phyloP scores from a whole-genome alignment of 2,329 filamentous ascomycete species.

The Aspergillus glaucus region DNA sequence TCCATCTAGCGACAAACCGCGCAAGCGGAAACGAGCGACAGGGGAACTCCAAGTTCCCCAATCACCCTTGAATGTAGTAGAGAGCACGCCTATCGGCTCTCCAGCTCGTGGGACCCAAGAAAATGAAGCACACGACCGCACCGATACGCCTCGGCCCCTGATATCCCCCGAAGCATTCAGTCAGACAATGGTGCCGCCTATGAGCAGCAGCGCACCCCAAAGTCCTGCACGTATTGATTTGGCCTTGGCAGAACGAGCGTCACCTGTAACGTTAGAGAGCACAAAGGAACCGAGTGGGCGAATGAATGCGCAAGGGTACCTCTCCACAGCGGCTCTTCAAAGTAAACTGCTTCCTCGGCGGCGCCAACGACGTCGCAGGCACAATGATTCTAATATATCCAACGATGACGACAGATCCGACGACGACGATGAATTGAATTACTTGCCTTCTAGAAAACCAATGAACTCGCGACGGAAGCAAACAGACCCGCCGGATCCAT shows the following conservation, averaged over 20 bases:
- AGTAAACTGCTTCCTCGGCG: conserved; percentile 30
- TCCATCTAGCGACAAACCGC: conserved; percentile 23
- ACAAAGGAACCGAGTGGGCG: background rate
- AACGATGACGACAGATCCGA: conserved; percentile 24
- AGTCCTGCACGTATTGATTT: conserved; percentile 14
- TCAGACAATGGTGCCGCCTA: conserved; percentile 33
- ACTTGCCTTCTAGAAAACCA: conserved; percentile 16
- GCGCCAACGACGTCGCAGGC: conserved; percentile 20
- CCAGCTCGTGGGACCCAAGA: conserved; percentile 3
- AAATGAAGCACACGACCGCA: conserved; percentile 2
- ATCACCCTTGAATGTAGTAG: conserved; percentile 15
- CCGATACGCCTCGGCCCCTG: conserved; percentile 7
- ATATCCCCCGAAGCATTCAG: conserved; percentile 21
- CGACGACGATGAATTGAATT: conserved; percentile 35
- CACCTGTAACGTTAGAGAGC: background rate
- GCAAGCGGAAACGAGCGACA: conserved; percentile 32
- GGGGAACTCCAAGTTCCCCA: conserved; percentile 24
- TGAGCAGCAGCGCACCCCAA: conserved; percentile 27
- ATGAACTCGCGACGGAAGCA: conserved; percentile 12
- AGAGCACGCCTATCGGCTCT: conserved; percentile 15
- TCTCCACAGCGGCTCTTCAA: conserved; percentile 33
- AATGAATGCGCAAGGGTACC: conserved; percentile 9
- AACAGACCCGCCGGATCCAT: conserved; percentile 14
- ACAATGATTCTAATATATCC: conserved; percentile 15
- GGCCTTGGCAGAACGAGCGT: conserved; percentile 1